Percentiles rank a stretch among this genome's conserved stretches.
These are phyloP conservation scores for Rhytidhysteron rufulum DNA, from an alignment of 2,329 filamentous ascomycete species.

Conservation along the genomic window DNA sequence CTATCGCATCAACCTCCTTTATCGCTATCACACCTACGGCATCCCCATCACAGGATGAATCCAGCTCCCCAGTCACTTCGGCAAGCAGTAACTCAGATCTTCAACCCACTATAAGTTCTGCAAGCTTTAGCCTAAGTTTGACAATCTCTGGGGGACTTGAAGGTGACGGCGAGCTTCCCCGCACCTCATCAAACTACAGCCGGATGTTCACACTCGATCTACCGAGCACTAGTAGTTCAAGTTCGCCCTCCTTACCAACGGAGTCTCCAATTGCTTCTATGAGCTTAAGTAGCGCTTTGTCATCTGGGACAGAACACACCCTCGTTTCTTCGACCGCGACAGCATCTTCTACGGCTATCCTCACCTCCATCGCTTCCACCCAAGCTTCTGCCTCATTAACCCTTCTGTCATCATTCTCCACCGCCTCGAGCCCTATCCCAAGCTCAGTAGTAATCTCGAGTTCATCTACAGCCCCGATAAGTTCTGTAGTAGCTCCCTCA, in stretches of 20 bases:
- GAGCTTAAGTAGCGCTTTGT: too few relatives aligned
- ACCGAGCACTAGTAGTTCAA: not conserved
- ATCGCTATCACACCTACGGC: slow-evolving; percentile 19
- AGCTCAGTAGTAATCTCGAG: too few relatives aligned
- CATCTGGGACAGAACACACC: too few relatives aligned
- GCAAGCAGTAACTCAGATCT: not conserved
- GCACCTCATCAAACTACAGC: not conserved
- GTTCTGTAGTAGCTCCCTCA: not conserved
- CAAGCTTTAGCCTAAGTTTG: not conserved
- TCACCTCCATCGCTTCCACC: too few relatives aligned
- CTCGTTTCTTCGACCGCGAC: too few relatives aligned
- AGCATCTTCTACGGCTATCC: not conserved
- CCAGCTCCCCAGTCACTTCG: slow-evolving; percentile 1
- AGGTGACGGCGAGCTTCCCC: slow-evolving; percentile 1
- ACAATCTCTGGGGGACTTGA: not conserved
- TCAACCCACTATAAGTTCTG: not conserved
- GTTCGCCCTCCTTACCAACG: not conserved
- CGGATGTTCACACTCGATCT: slow-evolving; percentile 1
- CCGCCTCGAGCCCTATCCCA: not conserved
- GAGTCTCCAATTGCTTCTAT: too few relatives aligned
- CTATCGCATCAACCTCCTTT: slow-evolving; percentile 27
- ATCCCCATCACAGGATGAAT: slow-evolving; percentile 9
- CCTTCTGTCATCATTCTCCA: not conserved
- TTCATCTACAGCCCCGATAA: slow-evolving; percentile 5
- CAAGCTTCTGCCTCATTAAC: not conserved